Evolutionary conservation across 108 stramenopile species (phyloP).

Genomic region (Hondaea fermentalgiana): DNA sequence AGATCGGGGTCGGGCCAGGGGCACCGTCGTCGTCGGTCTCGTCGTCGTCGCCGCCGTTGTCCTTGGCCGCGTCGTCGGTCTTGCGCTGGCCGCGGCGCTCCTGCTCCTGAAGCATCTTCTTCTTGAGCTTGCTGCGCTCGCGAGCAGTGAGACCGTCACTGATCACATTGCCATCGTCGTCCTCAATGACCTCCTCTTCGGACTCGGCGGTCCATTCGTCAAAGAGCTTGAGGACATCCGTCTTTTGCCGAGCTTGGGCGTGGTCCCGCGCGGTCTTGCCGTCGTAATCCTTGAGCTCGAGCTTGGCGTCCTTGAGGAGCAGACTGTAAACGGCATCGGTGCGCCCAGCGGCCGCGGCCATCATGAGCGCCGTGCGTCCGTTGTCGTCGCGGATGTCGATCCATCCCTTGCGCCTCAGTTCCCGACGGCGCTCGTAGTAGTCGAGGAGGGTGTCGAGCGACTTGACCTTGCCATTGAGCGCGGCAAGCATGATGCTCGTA

Average conservation of each 20-base stretch:
- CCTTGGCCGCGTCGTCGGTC: neutral
- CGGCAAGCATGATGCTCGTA: constrained; percentile 9
- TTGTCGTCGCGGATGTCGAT: neutral
- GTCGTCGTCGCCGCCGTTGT: neutral
- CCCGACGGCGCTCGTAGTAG: constrained; percentile 10
- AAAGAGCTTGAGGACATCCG: neutral
- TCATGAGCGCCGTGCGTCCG: constrained; percentile 12
- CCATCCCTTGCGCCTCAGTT: constrained; percentile 3
- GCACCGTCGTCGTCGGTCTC: neutral
- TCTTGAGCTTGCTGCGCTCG: constrained; percentile 10
- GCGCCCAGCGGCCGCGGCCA: neutral
- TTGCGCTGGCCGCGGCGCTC: constrained; percentile 4
- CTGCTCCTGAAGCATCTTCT: neutral
- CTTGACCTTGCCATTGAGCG: constrained; percentile 8
- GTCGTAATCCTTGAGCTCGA: constrained; percentile 4
- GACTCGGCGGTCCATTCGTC: neutral
- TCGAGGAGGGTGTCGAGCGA: neutral
- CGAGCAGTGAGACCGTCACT: neutral
- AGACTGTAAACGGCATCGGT: neutral
- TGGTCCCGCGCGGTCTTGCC: neutral
- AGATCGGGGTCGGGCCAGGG: neutral
- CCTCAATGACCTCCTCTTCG: neutral
- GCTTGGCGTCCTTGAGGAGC: constrained; percentile 3
- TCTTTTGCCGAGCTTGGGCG: neutral
- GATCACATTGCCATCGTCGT: neutral